These are phyloP conservation scores for Podila epicladia DNA, from an alignment of 192 early-diverging fungal genomes.

Conservation along the genomic window DNA sequence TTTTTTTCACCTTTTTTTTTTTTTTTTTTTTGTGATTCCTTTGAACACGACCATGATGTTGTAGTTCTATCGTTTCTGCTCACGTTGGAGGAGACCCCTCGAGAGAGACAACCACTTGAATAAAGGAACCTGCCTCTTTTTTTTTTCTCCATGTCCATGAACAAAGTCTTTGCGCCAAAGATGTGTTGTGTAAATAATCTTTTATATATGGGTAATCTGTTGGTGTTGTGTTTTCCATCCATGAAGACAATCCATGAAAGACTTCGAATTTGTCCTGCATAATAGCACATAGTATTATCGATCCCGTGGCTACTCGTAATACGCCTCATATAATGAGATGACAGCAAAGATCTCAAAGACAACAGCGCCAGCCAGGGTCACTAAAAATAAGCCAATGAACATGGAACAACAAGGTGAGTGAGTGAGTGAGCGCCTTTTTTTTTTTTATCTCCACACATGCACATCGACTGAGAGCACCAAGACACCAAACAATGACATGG, in stretches of 20 bases:
- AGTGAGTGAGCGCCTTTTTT: too few relatives aligned
- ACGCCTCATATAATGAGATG: conserved; percentile 70
- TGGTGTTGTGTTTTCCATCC: background rate
- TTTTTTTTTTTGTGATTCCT: too few relatives aligned
- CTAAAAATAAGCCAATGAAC: conserved; percentile 42
- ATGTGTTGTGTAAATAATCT: too few relatives aligned
- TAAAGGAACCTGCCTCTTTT: too few relatives aligned
- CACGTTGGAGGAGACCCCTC: too few relatives aligned
- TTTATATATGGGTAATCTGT: background rate
- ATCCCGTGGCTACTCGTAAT: conserved; percentile 34
- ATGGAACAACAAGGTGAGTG: conserved; percentile 9
- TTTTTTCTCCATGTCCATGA: too few relatives aligned
- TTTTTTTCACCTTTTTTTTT: background rate
- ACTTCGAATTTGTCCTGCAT: background rate
- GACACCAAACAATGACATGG: conserved; percentile 6
- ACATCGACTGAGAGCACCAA: background rate
- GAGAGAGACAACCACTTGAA: too few relatives aligned
- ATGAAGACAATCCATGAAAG: too few relatives aligned
- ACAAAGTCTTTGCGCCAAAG: too few relatives aligned
- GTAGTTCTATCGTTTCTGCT: too few relatives aligned
- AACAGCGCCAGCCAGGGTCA: conserved; percentile 86
- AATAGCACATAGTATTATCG: background rate
- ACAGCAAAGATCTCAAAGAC: conserved; percentile 91
- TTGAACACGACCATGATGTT: too few relatives aligned
- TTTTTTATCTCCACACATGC: too few relatives aligned